Conservation (phyloP, 1,284 basidiomycete species). For the Sanghuangporus baumii region DNA sequence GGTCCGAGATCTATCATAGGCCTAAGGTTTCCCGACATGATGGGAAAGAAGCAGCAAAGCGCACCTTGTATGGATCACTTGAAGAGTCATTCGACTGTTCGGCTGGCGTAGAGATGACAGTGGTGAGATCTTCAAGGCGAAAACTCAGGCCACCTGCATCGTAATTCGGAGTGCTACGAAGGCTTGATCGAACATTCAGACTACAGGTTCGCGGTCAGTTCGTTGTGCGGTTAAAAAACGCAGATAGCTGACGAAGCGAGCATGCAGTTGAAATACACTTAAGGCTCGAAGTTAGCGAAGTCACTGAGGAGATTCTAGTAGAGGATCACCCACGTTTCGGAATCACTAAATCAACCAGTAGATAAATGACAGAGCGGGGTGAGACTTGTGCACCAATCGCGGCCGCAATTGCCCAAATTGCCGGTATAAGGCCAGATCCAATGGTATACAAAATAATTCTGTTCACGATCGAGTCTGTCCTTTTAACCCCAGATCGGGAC, state of each 20-base stretch:
- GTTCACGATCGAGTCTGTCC: background rate
- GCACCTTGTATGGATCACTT: no score
- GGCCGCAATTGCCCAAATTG: background rate
- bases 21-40: no score
- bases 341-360: background rate
- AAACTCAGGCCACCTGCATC: background rate
- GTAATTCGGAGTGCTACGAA: background rate
- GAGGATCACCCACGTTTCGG: background rate
- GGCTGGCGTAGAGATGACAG: background rate
- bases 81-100: background rate
- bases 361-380: background rate
- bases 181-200: background rate
- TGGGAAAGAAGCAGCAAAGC: no score
- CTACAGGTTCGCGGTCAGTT: background rate
- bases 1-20: no score
- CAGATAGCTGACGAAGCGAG: background rate
- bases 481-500: background rate
- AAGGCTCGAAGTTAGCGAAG: background rate
- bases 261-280: background rate
- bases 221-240: background rate
- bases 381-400: background rate
- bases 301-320: background rate
- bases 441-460: background rate
- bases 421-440: background rate
- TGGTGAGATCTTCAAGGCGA: background rate